A percentile compares a stretch with the other conserved stretches of the same genome.
These are phyloP conservation scores for Gynostemma pentaphyllum DNA, from an alignment of 306 rosid species.

Conservation along the genomic window DNA sequence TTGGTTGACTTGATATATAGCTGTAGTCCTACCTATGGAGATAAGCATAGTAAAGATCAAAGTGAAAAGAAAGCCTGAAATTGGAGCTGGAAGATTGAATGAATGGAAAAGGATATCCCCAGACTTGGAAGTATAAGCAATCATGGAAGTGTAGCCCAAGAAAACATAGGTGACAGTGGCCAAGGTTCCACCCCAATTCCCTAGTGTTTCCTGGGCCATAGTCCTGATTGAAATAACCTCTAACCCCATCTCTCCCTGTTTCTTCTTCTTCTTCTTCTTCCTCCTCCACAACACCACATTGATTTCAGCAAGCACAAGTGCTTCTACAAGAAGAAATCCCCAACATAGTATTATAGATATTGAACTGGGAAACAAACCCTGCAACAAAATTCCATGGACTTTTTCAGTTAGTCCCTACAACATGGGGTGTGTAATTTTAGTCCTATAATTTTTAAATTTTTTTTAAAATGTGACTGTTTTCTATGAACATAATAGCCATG, in stretches of 20 bases:
- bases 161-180: conserved; percentile 43
- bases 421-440: no score
- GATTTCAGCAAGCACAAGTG: conserved; percentile 51
- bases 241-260: conserved; percentile 25
- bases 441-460: no score
- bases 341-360: conserved; percentile 42
- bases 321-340: conserved; percentile 56
- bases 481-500: no score
- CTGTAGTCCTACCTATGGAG: conserved; percentile 43
- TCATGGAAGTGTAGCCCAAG: conserved; percentile 51
- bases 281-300: conserved; percentile 45
- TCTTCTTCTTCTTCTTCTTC: conserved; percentile 19
- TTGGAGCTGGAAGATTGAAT: conserved; percentile 45
- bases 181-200: conserved; percentile 51
- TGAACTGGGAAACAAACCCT: conserved; percentile 73
- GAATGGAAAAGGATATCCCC: conserved; percentile 50
- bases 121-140: conserved; percentile 62
- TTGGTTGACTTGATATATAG: conserved; percentile 54
- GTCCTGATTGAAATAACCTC: conserved; percentile 56
- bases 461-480: no score
- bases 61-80: conserved; percentile 46
- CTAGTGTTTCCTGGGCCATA: conserved; percentile 73
- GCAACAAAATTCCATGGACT: neutral
- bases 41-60: conserved; percentile 41
- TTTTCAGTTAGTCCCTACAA: no score